Evolutionary conservation across 495 filamentous ascomycete species (phyloP), one percentile per base, ranked within the genome.

Genomic region (Talaromyces liani): DNA sequence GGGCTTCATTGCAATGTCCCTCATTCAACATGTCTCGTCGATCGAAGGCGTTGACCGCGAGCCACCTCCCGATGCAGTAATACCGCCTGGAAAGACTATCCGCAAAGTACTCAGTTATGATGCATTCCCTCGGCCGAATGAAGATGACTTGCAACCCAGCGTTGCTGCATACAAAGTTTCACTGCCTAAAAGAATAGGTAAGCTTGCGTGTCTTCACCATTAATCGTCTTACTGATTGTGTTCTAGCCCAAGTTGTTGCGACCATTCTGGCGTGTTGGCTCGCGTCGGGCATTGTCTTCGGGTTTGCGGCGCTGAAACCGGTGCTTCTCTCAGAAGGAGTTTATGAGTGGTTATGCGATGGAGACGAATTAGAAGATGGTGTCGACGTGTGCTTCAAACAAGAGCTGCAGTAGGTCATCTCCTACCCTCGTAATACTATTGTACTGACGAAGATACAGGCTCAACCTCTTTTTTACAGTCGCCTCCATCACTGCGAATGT

Each of bases 271-370:
- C 85, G 63, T 88, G 86, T 69, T 85, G 87, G 66, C 75, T 86
- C 58, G 84, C 85, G 5, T 83, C 88, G 4, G 88, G 88, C 1
- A 79, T 89, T 60, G 86, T 90, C 4, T 95, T 95, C 70, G 73
- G 73, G 25, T 95, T 90, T 73, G 91, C 91, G 34, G 91, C 91
- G 39, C 73, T 95, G 62, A 95, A 95, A 69, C 90, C 88, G 0
- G 80, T 91, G 2, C 69, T 91, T 31, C 78, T 91, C 31, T 73
- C 79, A 10, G 85, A 90, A 69, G 84, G 84, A 1, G 87, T 90
- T 6, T 91, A 90, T 68, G 75, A 78, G 24, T 74, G 87, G 25
- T 68, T 75, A 25, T 91, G 88, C 65, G 78, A 77, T 0, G 64
- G 72, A 4, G 68, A 81, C 9, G 79, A 80, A 64, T 63, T 78